Base-by-base conservation (phyloP, 2,329 filamentous ascomycete genomes). In the Neofusicoccum cordaticola region DNA sequence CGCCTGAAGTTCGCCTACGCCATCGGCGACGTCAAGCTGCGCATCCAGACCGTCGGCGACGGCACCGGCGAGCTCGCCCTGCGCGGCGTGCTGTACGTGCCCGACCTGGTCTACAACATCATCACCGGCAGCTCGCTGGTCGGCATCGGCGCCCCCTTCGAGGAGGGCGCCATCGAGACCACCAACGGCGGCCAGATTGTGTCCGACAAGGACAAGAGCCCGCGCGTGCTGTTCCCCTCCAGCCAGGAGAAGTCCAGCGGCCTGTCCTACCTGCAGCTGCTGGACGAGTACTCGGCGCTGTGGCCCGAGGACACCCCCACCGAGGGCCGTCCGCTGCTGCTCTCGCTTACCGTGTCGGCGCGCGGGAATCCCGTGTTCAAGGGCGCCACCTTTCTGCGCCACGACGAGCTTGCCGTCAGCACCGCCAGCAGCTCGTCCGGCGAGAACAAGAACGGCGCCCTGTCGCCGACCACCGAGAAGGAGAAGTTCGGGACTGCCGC, bases 121-220 rank as follows among this genome's bases (percentile, higher is more conserved):
- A 37, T 60, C 27, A 60, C 56, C 27, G 56, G 56, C 15, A 60
- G 56, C 56, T 13, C 27, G n/a, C 31, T 60, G 15, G 17, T 60
- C 56, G 56, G 56, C 56, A 60, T 60, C 27, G 56, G 56, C 11
- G 41, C 56, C 4, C 56, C 56, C 42, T 60, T 60, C 22, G 56
- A 60, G 42, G 56, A 60, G 42, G 56, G 56, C 41, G 56, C 56
- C 56, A 60, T 60, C 42, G 56, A 35, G 9, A 60, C 27, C n/a
- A 47, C 41, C 17, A 5, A 47, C 12, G 56, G 41, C 27, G 56
- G 56, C 9, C 56, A 47, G 31, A 35, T 60, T 19, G 42, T 60
- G 4, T 47, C 56, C 15, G 56, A 60, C 42, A 17, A 12, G 27
- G 56, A 60, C 27, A 47, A 47, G 42, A 22, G 1, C 1, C n/a